Conservation (phyloP, 768 basidiomycete species). For the Kwoniella sp. region DNA sequence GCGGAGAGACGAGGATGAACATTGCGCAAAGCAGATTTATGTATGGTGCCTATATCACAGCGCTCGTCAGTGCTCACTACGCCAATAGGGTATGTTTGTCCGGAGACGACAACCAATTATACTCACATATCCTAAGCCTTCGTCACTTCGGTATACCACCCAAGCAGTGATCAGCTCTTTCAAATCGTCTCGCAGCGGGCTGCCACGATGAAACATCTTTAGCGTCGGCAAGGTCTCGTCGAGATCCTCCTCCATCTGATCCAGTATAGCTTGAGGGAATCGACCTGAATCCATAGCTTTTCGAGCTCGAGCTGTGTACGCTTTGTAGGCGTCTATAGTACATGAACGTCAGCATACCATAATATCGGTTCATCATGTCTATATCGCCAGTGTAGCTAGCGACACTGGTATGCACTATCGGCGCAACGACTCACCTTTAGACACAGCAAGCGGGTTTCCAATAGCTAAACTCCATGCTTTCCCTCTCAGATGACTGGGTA, state of each 20-base stretch:
- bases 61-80: no score
- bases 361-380: background rate
- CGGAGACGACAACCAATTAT: no score
- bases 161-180: constrained; percentile 50
- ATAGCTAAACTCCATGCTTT: constrained; percentile 51
- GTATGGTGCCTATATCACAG: constrained; percentile 53
- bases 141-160: constrained; percentile 53
- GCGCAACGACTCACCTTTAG: constrained; percentile 42
- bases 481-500: constrained; percentile 51
- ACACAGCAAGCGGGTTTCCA: constrained; percentile 51
- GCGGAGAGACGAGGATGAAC: constrained; percentile 50
- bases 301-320: constrained; percentile 37
- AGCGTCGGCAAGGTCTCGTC: constrained; percentile 42
- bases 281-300: constrained; percentile 44
- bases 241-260: constrained; percentile 45
- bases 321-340: constrained; percentile 44
- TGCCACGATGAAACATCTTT: constrained; percentile 39
- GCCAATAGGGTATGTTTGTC: no score
- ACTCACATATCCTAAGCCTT: constrained; percentile 54
- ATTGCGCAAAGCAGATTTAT: constrained; percentile 49
- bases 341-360: background rate
- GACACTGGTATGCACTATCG: no score
- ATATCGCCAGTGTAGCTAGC: no score
- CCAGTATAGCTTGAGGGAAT: constrained; percentile 46
- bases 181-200: constrained; percentile 51